Evolutionary conservation across 1,284 basidiomycete genomes (phyloP).

Genomic region (Ustilago xerochloae): DNA sequence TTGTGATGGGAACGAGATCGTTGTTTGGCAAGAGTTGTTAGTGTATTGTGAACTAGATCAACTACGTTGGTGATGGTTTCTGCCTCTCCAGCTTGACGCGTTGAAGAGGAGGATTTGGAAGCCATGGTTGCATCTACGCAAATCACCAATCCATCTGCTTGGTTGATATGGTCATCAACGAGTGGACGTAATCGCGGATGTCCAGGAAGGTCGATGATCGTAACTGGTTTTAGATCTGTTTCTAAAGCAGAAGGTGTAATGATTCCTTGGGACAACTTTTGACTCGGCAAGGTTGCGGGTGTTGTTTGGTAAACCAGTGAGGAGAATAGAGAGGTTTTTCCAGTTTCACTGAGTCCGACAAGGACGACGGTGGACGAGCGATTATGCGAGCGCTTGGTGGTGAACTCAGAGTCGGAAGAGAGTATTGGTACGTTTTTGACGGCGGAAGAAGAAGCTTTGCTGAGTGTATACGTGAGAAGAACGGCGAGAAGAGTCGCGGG

Average conservation of each 20-base stretch:
- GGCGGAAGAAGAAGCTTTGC: conserved; percentile 25
- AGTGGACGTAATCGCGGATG: conserved; percentile 57
- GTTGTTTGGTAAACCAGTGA: conserved; percentile 54
- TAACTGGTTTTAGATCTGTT: conserved; percentile 25
- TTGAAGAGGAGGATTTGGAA: conserved; percentile 40
- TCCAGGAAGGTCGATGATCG: conserved; percentile 60
- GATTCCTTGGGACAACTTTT: conserved; percentile 43
- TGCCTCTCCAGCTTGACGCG: conserved; percentile 12
- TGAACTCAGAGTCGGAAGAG: conserved; percentile 1
- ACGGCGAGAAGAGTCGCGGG: conserved; percentile 50
- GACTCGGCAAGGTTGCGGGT: conserved; percentile 55
- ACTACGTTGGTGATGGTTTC: conserved; percentile 48
- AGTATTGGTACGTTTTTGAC: conserved; percentile 14
- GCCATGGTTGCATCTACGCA: conserved; percentile 63
- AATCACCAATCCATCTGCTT: conserved; percentile 61
- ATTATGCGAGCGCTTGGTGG: conserved; percentile 23
- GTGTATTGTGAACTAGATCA: conserved; percentile 56
- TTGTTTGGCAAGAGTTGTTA: conserved; percentile 49
- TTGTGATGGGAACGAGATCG: conserved; percentile 5
- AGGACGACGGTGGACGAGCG: conserved; percentile 52
- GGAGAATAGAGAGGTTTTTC: conserved; percentile 63
- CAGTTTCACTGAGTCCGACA: conserved; percentile 54
- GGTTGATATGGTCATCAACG: conserved; percentile 45
- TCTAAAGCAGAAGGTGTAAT: background rate
- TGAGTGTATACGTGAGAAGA: conserved; percentile 45